A percentile compares a stretch with the other conserved stretches of the same genome.
phyloP scores from a whole-genome alignment of 2,329 filamentous ascomycete genomes.

The Lecanicillium sp. region DNA sequence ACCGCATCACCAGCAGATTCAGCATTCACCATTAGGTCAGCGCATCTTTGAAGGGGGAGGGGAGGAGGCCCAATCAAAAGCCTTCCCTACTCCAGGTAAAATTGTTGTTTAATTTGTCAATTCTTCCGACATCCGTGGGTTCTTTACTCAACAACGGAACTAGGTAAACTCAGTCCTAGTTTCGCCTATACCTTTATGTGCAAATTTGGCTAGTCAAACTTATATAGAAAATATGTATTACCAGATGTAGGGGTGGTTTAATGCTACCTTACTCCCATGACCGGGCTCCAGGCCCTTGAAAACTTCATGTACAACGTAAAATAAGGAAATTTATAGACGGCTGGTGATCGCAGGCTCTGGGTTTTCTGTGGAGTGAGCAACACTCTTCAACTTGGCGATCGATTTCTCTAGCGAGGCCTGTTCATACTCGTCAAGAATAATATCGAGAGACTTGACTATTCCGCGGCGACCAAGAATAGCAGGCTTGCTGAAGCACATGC shows the following conservation, averaged over 20 bases:
- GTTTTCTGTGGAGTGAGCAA: constrained; percentile 11
- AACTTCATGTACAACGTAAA: constrained; percentile 4
- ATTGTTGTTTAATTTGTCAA: too few relatives aligned
- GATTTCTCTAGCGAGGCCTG: constrained; percentile 13
- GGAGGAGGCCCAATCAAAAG: too few relatives aligned
- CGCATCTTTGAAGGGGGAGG: too few relatives aligned
- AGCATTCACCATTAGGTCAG: too few relatives aligned
- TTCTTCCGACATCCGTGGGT: too few relatives aligned
- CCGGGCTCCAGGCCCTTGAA: constrained; percentile 5
- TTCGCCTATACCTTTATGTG: too few relatives aligned
- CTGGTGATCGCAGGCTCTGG: constrained; percentile 9
- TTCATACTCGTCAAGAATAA: constrained; percentile 10
- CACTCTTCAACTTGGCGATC: constrained; percentile 12
- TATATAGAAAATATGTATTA: constrained; percentile 13
- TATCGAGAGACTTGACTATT: constrained; percentile 21
- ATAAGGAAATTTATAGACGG: constrained; percentile 7
- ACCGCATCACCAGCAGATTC: too few relatives aligned
- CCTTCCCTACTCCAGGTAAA: too few relatives aligned
- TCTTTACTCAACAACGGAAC: too few relatives aligned
- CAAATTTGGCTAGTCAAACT: too few relatives aligned
- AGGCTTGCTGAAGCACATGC: constrained; percentile 44
- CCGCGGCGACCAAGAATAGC: constrained; percentile 42
- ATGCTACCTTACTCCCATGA: constrained; percentile 8
- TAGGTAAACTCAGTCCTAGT: too few relatives aligned
- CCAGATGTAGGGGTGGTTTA: constrained; percentile 7